Base-by-base conservation (phyloP, 108 stramenopile genomes). In the Fragilariopsis cylindrus region DNA sequence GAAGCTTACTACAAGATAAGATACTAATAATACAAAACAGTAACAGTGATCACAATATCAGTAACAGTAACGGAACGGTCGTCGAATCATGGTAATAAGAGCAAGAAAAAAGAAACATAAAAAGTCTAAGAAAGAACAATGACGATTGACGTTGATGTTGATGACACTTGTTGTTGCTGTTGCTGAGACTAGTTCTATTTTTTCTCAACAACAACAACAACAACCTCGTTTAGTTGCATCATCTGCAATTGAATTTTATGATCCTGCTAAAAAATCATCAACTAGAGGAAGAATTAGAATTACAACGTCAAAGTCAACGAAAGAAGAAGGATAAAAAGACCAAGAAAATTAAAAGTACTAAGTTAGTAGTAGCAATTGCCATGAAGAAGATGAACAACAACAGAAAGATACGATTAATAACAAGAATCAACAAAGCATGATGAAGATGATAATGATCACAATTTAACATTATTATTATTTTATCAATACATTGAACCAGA, bases 401-500 rank as follows among this genome's bases (percentile, higher is more conserved):
- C 47, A 53, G 58, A 42, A 60, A 77, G 16, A 16, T 42, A n/a
- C n/a, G 39, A 54, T 57, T 70, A 62, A 60, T 64, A 1, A 57
- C 60, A 58, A 66, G 46, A 65, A 43, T 48, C 30, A 40, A 48
- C 21, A 65, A 47, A 72, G 45, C 9, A 57, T 44, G 69, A 77
- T 43, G 65, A 75, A 80, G 60, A 60, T 41, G 50, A 50, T 21
- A 1, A 21, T 16, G n/a, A 15, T 40, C 56, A 68, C n/a, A 74
- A 72, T 43, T 58, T 80, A 11, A 78, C 96, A 39, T 81, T 97
- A 4, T 79, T 94, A 21, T 81, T 97, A 13, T n/a, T 97, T 97
- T 97, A 97, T 77, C 90, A 91, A 67, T 97, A 97, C 76, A 86
- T 97, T 43, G 91, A 95, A 72, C 93, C 93, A 2, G 80, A 76